These are phyloP conservation scores for Protostelium mycophagum DNA, from an alignment of 78 protist species.

Conservation along the genomic window DNA sequence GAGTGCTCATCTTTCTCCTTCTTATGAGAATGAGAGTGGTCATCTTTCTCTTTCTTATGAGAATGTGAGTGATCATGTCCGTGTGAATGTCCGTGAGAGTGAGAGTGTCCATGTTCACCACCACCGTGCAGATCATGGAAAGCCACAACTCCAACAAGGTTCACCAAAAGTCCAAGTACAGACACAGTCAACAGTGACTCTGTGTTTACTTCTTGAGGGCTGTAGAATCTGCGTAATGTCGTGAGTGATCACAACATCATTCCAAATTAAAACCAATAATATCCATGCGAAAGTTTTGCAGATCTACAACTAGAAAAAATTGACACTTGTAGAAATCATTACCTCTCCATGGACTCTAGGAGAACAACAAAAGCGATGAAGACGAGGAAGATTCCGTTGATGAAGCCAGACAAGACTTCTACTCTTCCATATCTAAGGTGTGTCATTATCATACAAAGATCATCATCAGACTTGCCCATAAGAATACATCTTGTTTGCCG, in stretches of 20 bases:
- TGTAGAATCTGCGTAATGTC: slow-evolving; percentile 9
- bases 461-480: slow-evolving; percentile 86
- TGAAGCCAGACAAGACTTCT: slow-evolving; percentile 86
- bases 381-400: slow-evolving; percentile 85
- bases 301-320: neutral
- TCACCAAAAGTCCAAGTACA: slow-evolving; percentile 87
- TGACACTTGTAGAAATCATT: neutral
- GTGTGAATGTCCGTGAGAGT: slow-evolving; percentile 27
- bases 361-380: slow-evolving; percentile 77
- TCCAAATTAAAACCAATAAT: neutral
- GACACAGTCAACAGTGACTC: slow-evolving; percentile 82
- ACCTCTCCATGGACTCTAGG: slow-evolving; percentile 82
- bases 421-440: slow-evolving; percentile 72
- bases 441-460: no score
- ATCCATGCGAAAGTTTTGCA: neutral
- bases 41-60: neutral
- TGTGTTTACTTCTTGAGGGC: slow-evolving; percentile 79
- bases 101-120: slow-evolving; percentile 56
- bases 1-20: neutral
- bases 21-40: slow-evolving; percentile 53
- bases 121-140: slow-evolving; percentile 62
- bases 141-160: slow-evolving; percentile 84
- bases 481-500: slow-evolving; percentile 37
- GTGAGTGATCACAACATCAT: no score
- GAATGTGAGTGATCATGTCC: slow-evolving; percentile 7